Base-by-base conservation (phyloP, 176 grass and related monocot genomes). In the Eragrostis curvula region DNA sequence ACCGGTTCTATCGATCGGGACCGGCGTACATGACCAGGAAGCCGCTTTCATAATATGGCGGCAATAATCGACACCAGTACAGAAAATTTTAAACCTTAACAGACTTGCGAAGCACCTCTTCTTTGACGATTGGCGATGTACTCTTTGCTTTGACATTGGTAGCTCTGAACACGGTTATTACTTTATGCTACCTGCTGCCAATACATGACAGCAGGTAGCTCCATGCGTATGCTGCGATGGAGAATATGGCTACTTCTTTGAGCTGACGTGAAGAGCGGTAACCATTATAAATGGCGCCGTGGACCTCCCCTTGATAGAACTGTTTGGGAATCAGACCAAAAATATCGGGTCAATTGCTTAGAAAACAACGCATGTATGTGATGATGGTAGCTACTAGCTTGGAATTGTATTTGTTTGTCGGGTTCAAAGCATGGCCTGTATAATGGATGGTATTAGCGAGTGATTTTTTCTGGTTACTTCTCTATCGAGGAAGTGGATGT, bases 281-380 rank as follows among this genome's bases (percentile, higher is more conserved):
- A 32, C 68, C 43, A 70, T 84, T 84, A 18, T 80, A 80, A 75
- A 84, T 58, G 46, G 30, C 2, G 63, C 24, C 46, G 78, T 52
- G 75, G 81, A 75, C 81, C 82, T 80, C 46, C 32, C 63, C 53
- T 20, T 76, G 77, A 76, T 36, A 29, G 75, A 85, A 69, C 36
- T 53, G 78, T 36, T 80, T 45, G 47, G 25, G 65, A 77, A 70
- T 85, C 64, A 17, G 63, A 32, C 53, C 62, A 81, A 69, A 70
- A 39, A 70, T 61, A 53, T 61, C 27, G 53, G 46, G 36, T 65
- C 76, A 66, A 36, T 24, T 52, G 58, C 47, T 3, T 28, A 53
- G 57, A 85, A 85, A 85, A 72, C 84, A 79, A 79, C 46, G 47
- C 32, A 11, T 56, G 58, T 20, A 15, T 79, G 27, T 45, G 27